Percentiles rank a stretch among this genome's conserved stretches.
These are phyloP conservation scores for Colletotrichum destructivum DNA, from an alignment of 2,329 filamentous ascomycete species.

Conservation along the genomic window DNA sequence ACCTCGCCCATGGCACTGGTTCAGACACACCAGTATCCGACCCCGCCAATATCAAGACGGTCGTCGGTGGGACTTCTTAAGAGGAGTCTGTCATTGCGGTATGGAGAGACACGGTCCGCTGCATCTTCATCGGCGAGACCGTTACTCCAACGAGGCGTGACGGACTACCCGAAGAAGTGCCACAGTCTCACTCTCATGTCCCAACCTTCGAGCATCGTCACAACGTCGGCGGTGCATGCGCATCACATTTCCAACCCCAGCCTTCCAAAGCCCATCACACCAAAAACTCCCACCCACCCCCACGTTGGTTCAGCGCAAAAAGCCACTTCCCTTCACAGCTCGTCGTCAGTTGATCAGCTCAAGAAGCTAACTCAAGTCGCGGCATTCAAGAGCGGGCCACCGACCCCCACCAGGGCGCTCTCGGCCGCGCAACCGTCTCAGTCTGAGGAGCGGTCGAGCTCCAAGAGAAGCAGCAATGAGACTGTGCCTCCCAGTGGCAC, in stretches of 20 bases:
- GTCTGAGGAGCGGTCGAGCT: conserved; percentile 58
- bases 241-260: conserved; percentile 78
- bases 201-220: conserved; percentile 76
- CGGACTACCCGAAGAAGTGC: conserved; percentile 59
- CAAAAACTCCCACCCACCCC: conserved; percentile 65
- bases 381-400: conserved; percentile 89
- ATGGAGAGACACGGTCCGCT: conserved; percentile 51
- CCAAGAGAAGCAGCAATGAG: conserved; percentile 56
- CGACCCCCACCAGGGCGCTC: conserved; percentile 90
- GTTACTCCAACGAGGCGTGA: conserved; percentile 59
- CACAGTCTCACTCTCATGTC: conserved; percentile 64
- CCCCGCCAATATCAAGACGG: conserved; percentile 44
- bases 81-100: conserved; percentile 49
- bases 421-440: conserved; percentile 73
- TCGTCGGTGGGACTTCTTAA: conserved; percentile 42
- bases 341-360: conserved; percentile 77
- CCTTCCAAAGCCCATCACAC: conserved; percentile 67
- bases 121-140: conserved; percentile 53
- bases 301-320: conserved; percentile 54
- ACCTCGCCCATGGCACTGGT: conserved; percentile 36
- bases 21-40: conserved; percentile 41
- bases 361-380: conserved; percentile 91
- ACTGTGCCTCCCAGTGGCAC: conserved; percentile 65
- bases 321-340: conserved; percentile 63
- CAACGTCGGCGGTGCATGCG: conserved; percentile 75